Evolutionary conservation across 345 rosid species (phyloP).

Genomic region (Arabidopsis arenosa): DNA sequence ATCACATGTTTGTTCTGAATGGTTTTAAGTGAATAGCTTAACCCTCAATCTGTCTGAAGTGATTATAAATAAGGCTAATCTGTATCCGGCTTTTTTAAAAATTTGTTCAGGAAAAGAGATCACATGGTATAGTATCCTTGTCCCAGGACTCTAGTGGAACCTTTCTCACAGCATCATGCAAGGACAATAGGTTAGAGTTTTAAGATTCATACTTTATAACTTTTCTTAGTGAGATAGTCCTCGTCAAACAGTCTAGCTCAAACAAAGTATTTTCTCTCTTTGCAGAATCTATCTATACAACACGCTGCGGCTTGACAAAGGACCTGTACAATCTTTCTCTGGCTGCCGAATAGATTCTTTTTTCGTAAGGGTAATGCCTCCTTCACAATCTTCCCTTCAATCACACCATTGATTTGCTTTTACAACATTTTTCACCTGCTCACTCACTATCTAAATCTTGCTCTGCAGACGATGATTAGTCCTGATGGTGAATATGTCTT

Average conservation of each 20-base stretch:
- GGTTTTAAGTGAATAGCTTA: not conserved
- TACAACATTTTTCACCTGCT: not conserved
- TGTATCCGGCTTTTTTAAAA: not conserved
- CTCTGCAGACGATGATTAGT: slow-evolving; percentile 82
- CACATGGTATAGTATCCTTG: slow-evolving; percentile 83
- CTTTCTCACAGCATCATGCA: slow-evolving; percentile 87
- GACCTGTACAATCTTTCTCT: slow-evolving; percentile 69
- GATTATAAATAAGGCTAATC: no score
- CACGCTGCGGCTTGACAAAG: slow-evolving; percentile 77
- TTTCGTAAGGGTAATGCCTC: slow-evolving; percentile 70
- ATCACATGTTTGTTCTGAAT: slow-evolving; percentile 26
- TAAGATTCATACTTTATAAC: not conserved
- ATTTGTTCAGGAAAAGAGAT: slow-evolving; percentile 61
- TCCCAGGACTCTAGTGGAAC: slow-evolving; percentile 88
- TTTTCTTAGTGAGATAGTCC: not conserved
- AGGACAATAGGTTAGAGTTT: slow-evolving; percentile 71
- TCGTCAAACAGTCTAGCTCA: slow-evolving; percentile 21
- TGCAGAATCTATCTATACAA: slow-evolving; percentile 80
- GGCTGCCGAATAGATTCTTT: slow-evolving; percentile 85
- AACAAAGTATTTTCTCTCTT: slow-evolving; percentile 16
- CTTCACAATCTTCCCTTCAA: not conserved
- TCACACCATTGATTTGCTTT: not conserved
- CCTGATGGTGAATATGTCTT: slow-evolving; percentile 80
- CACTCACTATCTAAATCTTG: slow-evolving; percentile 22
- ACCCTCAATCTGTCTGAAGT: not conserved